Conservation (phyloP, 768 basidiomycete genomes). For the Ramaria rubella region DNA sequence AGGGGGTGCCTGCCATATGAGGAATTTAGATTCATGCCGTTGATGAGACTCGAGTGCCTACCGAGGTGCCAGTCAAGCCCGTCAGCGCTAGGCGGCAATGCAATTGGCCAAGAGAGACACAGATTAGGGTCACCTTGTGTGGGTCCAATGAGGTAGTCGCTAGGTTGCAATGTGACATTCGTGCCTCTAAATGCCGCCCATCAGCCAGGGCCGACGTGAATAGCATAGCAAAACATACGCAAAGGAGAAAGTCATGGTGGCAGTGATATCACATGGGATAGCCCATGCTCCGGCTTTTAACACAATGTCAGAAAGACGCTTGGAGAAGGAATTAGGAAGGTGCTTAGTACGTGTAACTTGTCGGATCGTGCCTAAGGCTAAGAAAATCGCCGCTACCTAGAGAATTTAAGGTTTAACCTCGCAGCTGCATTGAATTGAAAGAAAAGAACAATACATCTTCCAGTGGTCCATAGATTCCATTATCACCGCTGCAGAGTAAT, state of each 20-base stretch:
- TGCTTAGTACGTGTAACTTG: constrained; percentile 62
- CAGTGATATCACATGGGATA: constrained; percentile 58
- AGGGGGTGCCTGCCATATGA: constrained; percentile 45
- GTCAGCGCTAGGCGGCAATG: constrained; percentile 56
- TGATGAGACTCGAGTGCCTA: constrained; percentile 21
- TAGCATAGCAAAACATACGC: constrained; percentile 39
- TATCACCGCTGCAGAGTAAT: not conserved
- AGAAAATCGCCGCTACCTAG: constrained; percentile 2
- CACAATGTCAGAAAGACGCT: not conserved
- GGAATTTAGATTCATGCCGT: not conserved
- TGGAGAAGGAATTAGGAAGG: constrained; percentile 23
- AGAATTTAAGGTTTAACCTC: not conserved
- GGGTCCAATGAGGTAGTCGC: constrained; percentile 73
- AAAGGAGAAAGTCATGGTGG: constrained; percentile 59
- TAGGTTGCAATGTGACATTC: constrained; percentile 61
- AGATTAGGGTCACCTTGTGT: constrained; percentile 54
- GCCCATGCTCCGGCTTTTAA: constrained; percentile 61
- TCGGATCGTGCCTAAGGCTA: not conserved
- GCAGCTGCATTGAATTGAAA: not conserved
- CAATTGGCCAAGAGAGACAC: constrained; percentile 71
- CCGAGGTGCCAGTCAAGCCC: constrained; percentile 84
- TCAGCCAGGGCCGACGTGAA: not conserved
- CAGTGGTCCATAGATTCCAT: constrained; percentile 7
- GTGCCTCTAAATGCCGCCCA: constrained; percentile 27
- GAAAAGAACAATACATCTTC: constrained; percentile 2